A percentile compares a stretch with the other conserved stretches of the same genome.
Conservation (phyloP, 129 eudicot genomes). For the Flaveria trinervia region DNA sequence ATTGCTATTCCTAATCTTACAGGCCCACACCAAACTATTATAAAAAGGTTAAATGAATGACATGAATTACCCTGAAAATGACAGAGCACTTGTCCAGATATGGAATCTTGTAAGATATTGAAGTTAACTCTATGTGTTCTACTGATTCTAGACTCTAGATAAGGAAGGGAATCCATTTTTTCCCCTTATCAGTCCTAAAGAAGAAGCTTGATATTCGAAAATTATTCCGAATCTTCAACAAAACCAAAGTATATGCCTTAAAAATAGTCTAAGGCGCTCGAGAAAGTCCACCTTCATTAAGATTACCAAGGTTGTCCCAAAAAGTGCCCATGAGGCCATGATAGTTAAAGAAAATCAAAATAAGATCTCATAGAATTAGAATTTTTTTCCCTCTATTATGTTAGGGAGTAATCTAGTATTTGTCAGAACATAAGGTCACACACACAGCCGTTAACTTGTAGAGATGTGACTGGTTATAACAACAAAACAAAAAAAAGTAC, state of each 20-base stretch:
- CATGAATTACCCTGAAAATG: constrained; percentile 9
- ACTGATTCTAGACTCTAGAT: neutral
- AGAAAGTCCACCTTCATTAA: neutral
- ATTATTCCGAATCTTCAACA: neutral
- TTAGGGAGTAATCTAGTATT: neutral
- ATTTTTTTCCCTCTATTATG: neutral
- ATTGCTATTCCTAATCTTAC: neutral
- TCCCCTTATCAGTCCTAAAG: neutral
- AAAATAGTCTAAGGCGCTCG: neutral
- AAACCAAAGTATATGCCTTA: neutral
- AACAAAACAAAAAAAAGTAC: constrained; percentile 4
- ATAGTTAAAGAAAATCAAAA: constrained; percentile 7
- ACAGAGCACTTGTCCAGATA: neutral
- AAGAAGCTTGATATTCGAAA: neutral
- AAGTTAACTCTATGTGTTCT: neutral
- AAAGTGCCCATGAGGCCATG: neutral
- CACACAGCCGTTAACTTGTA: neutral
- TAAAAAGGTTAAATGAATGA: constrained; percentile 2
- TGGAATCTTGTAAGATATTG: neutral
- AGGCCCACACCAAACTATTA: neutral
- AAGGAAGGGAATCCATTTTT: neutral
- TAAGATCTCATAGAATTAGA: neutral
- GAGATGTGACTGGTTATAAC: neutral
- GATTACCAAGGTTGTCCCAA: neutral
- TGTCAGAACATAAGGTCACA: constrained; percentile 10